Evolutionary conservation across 768 basidiomycete genomes (phyloP), one percentile per base, ranked within the genome.

Genomic region (Lactarius trivialis): DNA sequence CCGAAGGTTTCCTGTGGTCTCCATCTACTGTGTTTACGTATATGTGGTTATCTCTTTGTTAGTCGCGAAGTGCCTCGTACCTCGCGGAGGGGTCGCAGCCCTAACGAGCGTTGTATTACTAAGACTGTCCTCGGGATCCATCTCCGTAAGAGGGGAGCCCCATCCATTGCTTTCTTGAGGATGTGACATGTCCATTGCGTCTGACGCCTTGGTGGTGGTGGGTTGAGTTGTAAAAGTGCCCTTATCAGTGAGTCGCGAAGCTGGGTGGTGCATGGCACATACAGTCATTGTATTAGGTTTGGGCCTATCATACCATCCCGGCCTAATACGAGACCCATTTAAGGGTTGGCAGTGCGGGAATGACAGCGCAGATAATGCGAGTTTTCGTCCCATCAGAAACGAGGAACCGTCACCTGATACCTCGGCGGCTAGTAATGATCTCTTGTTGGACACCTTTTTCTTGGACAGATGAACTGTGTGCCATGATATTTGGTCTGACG

Each of bases 231-330:
- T 26, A 32, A n/a, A 14, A 17, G 30, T 6, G 45, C 15, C 14
- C 45, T 60, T 64, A 64, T 60, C 39, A 55, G 28, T 1, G 1
- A 15, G 2, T 37, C 19, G 33, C 4, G 14, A 28, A 24, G 8
- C n/a, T 24, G 17, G n/a, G 36, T 7, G 15, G 26, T 21, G 30
- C 43, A 21, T 37, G 36, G 48, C 48, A 60, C 58, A 43, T 36
- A 56, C 58, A 63, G 53, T 21, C 37, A 34, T 34, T 6, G 2
- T 55, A 33, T 36, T 39, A 33, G 64, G 51, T 28, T 37, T 45
- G 37, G 17, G 14, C 43, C 21, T 49, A 41, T 91, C 88, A 66
- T 90, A 90, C 81, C 83, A 89, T 4, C 88, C 89, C 24, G 71
- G 70, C 48, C 69, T 72, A n/a, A 78, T 74, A 34, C 71, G 71